phyloP scores from a whole-genome alignment of 2,329 filamentous ascomycete species.

The Spiromastix sp. region DNA sequence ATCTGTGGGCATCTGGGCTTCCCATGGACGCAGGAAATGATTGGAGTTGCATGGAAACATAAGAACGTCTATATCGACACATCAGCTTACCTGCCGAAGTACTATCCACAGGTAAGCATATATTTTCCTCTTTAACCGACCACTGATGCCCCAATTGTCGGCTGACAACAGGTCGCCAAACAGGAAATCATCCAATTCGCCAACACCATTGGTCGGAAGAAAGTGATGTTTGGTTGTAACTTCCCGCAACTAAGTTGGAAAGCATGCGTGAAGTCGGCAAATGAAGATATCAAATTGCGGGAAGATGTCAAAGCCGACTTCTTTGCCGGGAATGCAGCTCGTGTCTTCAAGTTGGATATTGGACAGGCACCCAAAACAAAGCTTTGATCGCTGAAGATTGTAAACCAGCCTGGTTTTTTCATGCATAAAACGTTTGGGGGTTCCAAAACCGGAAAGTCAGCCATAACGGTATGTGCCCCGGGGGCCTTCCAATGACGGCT shows the following conservation, averaged over 20 bases:
- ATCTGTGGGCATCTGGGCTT: constrained; percentile 16
- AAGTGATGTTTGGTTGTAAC: constrained; percentile 20
- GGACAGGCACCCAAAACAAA: neutral
- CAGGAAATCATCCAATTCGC: constrained; percentile 15
- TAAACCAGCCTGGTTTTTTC: too few relatives aligned
- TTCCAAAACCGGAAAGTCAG: too few relatives aligned
- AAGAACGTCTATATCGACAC: constrained; percentile 18
- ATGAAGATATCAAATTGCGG: constrained; percentile 4
- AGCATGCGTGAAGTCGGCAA: constrained; percentile 14
- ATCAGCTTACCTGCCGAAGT: constrained; percentile 15
- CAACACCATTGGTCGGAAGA: constrained; percentile 16
- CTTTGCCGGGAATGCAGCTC: constrained; percentile 13
- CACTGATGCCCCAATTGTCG: too few relatives aligned
- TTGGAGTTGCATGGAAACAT: constrained; percentile 18
- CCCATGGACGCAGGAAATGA: constrained; percentile 16
- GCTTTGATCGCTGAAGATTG: neutral
- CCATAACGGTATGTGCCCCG: too few relatives aligned
- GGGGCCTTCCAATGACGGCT: too few relatives aligned
- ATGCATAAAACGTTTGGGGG: too few relatives aligned
- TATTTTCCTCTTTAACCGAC: neutral
- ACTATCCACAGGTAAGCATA: constrained; percentile 10
- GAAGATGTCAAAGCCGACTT: constrained; percentile 10
- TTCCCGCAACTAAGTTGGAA: constrained; percentile 17
- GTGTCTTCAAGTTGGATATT: constrained; percentile 12
- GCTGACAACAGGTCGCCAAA: too few relatives aligned